Percentiles rank a stretch among this genome's conserved stretches.
These are phyloP conservation scores for Diaporthe nobilis DNA, from an alignment of 2,329 filamentous ascomycete genomes.

Conservation along the genomic window DNA sequence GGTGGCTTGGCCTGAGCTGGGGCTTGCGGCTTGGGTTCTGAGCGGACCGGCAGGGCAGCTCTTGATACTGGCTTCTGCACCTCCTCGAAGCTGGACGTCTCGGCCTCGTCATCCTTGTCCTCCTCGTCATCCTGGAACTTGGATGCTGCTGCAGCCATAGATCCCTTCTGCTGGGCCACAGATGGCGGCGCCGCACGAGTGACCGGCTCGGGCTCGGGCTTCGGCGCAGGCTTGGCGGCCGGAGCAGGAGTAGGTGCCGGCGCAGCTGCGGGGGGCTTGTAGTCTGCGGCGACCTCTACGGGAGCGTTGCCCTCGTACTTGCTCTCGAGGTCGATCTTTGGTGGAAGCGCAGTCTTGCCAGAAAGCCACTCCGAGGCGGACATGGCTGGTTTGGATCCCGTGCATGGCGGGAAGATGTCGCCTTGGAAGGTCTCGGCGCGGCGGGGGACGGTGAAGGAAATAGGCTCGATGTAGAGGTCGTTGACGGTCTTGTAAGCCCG, in stretches of 20 bases:
- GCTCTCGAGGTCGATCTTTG: slow-evolving; percentile 95
- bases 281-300: slow-evolving; percentile 80
- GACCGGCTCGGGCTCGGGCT: slow-evolving; percentile 67
- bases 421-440: slow-evolving; percentile 96
- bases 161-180: slow-evolving; percentile 87
- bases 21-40: slow-evolving; percentile 60
- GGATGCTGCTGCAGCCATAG: slow-evolving; percentile 86
- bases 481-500: slow-evolving; percentile 98
- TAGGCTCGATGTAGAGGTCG: slow-evolving; percentile 93
- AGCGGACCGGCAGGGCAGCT: slow-evolving; percentile 51
- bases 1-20: slow-evolving; percentile 56
- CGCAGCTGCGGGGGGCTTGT: slow-evolving; percentile 69
- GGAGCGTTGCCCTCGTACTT: slow-evolving; percentile 88
- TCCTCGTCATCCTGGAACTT: slow-evolving; percentile 84
- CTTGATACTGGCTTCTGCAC: slow-evolving; percentile 82
- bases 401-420: slow-evolving; percentile 93
- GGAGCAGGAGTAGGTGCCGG: slow-evolving; percentile 60
- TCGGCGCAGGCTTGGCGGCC: slow-evolving; percentile 62
- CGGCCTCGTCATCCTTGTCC: slow-evolving; percentile 68
- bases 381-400: slow-evolving; percentile 84
- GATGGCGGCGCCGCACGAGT: slow-evolving; percentile 71
- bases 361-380: slow-evolving; percentile 86
- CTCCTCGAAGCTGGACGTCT: slow-evolving; percentile 89
- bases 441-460: slow-evolving; percentile 96
- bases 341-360: slow-evolving; percentile 86